Conservation (phyloP, 306 rosid species). For the Dalbergia cultrata region DNA sequence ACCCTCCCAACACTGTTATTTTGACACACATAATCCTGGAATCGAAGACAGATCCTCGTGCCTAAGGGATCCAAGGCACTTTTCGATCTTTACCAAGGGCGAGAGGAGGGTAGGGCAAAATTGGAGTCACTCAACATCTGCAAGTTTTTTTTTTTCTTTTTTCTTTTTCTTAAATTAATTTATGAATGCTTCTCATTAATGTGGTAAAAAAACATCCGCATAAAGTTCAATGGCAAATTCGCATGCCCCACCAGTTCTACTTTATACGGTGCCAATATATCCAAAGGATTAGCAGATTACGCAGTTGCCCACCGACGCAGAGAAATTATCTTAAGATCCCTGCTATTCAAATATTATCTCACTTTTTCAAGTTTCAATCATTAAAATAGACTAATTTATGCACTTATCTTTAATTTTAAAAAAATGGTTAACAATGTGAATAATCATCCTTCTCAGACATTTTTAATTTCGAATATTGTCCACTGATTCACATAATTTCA, state of each 20-base stretch:
- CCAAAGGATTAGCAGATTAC: not conserved
- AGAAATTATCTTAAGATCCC: not conserved
- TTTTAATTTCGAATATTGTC: not conserved
- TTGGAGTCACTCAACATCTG: no score
- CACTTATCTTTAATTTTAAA: no score
- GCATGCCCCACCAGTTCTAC: not conserved
- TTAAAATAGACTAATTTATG: not conserved
- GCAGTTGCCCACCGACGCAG: constrained; percentile 9
- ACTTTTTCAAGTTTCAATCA: not conserved
- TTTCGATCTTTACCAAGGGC: no score
- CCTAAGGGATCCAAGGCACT: no score
- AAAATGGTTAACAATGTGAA: no score
- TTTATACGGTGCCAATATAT: not conserved
- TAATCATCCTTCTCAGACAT: not conserved
- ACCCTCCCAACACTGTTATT: no score
- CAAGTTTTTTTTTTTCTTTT: not conserved
- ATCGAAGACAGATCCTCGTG: no score
- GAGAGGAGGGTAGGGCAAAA: no score
- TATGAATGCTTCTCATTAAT: not conserved
- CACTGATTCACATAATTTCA: no score
- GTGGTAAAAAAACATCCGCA: not conserved
- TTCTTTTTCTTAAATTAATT: no score
- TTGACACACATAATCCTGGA: no score
- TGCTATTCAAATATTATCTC: not conserved
- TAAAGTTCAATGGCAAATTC: not conserved